These are phyloP conservation scores for Eimeria necatrix DNA, from an alignment of 169 alveolate species.

Conservation along the genomic window DNA sequence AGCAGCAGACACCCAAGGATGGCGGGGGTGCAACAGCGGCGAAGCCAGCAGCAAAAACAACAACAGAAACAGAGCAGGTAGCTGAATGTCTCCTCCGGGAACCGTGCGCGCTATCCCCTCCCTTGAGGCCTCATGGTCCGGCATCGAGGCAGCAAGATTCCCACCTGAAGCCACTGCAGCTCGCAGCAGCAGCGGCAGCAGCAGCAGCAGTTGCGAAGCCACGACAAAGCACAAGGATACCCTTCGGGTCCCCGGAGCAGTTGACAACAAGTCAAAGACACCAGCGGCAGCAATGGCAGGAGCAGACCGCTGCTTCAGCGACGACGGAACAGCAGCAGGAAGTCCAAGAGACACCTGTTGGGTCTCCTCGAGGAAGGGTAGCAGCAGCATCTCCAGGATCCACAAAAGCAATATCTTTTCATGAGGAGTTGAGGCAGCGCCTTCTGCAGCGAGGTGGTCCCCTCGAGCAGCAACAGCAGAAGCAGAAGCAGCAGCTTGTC, in stretches of 20 bases:
- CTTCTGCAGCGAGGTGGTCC: slow-evolving; percentile 31
- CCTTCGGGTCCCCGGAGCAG: slow-evolving; percentile 24
- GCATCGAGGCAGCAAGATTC: not conserved
- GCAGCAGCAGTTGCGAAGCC: slow-evolving; percentile 51
- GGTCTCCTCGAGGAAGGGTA: slow-evolving; percentile 4
- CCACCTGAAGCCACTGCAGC: slow-evolving; percentile 13
- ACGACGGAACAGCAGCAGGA: not conserved
- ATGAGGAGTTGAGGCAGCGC: slow-evolving; percentile 32
- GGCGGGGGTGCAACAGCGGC: not conserved
- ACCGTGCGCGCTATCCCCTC: slow-evolving; percentile 50
- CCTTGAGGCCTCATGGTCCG: slow-evolving; percentile 29
- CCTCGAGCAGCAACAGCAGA: slow-evolving; percentile 31
- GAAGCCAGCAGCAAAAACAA: not conserved
- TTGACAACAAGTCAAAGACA: not conserved
- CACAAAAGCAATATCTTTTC: not conserved
- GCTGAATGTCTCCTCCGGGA: slow-evolving; percentile 14
- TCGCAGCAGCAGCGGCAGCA: slow-evolving; percentile 48
- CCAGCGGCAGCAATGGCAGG: slow-evolving; percentile 34
- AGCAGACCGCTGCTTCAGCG: not conserved
- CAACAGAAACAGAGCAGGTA: not conserved
- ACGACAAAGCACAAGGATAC: not conserved
- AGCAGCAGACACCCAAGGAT: slow-evolving; percentile 25
- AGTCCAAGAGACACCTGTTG: not conserved
- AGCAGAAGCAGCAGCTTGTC: slow-evolving; percentile 30
- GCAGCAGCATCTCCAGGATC: not conserved